Evolutionary conservation across 2,329 filamentous ascomycete genomes (phyloP).

Genomic region (Beauveria sp.): DNA sequence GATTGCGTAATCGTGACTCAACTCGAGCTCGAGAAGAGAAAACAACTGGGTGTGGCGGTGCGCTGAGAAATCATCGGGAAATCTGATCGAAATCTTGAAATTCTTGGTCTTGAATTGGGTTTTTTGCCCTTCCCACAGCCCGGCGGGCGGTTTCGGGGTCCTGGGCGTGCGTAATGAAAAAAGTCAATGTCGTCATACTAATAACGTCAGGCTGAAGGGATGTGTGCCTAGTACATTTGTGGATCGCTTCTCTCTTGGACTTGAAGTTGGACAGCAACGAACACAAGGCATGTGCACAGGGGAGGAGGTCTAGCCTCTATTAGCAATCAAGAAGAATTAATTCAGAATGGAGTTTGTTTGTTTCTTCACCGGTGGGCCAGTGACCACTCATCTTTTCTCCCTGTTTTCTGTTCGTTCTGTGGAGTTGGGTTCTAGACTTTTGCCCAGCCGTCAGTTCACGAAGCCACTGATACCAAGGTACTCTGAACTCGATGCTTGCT

Average conservation of each 20-base stretch:
- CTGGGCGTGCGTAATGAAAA: background rate
- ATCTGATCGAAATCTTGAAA: conserved; percentile 8
- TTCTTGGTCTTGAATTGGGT: background rate
- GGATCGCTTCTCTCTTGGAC: background rate
- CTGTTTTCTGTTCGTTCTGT: background rate
- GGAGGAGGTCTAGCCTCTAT: background rate
- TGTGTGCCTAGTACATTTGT: background rate
- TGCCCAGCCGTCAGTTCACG: too few relatives aligned
- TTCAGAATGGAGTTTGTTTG: background rate
- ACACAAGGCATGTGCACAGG: background rate
- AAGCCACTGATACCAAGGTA: too few relatives aligned
- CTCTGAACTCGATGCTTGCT: background rate
- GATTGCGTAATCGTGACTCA: conserved; percentile 10
- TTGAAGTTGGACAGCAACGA: background rate
- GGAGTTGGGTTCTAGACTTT: background rate
- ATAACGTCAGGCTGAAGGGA: too few relatives aligned
- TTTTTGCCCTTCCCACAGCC: background rate
- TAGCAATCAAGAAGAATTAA: background rate
- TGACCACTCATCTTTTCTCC: background rate
- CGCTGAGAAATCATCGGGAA: background rate
- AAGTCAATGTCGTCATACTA: conserved; percentile 8
- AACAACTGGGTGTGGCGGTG: background rate
- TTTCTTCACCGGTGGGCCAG: background rate
- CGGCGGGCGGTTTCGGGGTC: background rate
- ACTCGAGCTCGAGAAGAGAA: background rate